phyloP scores from a whole-genome alignment of 1,284 basidiomycete genomes.

The Cerioporus squamosus region DNA sequence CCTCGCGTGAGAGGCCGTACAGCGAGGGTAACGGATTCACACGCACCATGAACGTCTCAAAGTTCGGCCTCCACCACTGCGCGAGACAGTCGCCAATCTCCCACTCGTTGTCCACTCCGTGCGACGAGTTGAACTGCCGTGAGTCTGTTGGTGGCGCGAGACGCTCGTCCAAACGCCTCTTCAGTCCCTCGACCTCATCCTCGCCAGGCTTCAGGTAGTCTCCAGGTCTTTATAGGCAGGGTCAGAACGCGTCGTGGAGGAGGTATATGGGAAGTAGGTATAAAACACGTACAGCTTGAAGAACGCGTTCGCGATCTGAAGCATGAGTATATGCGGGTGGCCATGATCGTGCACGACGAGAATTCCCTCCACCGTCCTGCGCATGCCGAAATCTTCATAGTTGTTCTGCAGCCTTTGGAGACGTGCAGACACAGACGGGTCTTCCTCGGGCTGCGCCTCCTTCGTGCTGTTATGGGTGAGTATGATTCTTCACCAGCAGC shows the following conservation, averaged over 20 bases:
- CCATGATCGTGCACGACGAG: constrained; percentile 95
- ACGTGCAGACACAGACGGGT: constrained; percentile 90
- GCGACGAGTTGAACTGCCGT: constrained; percentile 70
- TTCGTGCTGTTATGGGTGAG: constrained; percentile 64
- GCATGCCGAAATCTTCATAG: constrained; percentile 96
- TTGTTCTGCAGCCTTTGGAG: constrained; percentile 92
- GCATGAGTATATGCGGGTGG: constrained; percentile 94
- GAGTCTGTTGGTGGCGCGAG: constrained; percentile 76
- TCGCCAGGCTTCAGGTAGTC: constrained; percentile 97
- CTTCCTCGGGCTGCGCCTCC: constrained; percentile 95
- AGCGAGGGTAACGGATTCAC: neutral
- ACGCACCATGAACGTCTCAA: constrained; percentile 96
- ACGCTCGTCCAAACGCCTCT: constrained; percentile 85
- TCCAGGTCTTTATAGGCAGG: constrained; percentile 70
- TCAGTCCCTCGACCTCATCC: constrained; percentile 89
- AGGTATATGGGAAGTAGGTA: neutral
- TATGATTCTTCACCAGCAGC: neutral
- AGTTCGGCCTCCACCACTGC: constrained; percentile 98
- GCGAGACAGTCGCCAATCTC: constrained; percentile 93
- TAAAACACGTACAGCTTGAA: constrained; percentile 87
- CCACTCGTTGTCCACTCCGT: constrained; percentile 88
- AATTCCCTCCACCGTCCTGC: constrained; percentile 94
- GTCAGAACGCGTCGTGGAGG: neutral
- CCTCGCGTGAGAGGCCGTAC: neutral
- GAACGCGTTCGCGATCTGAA: constrained; percentile 98